These are phyloP conservation scores for Cordyceps farinosa DNA, from an alignment of 2,329 filamentous ascomycete species.

Conservation along the genomic window DNA sequence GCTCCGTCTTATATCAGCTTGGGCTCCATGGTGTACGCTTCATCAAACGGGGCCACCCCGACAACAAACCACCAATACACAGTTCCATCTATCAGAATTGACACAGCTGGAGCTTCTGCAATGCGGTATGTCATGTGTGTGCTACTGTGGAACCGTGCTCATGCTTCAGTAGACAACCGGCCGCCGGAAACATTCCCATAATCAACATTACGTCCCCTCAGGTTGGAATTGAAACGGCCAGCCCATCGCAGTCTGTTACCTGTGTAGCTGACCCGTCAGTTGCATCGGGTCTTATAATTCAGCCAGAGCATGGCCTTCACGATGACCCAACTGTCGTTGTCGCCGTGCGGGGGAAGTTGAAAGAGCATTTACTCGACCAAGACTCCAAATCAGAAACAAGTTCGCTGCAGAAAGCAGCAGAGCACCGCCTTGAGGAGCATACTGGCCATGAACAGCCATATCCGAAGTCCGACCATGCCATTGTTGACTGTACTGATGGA, in stretches of 20 bases:
- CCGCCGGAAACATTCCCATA: not conserved
- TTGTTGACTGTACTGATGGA: slow-evolving; percentile 4
- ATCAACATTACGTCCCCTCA: slow-evolving; percentile 14
- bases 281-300: slow-evolving; percentile 12
- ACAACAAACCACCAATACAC: not conserved
- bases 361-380: slow-evolving; percentile 8
- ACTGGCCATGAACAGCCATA: not conserved
- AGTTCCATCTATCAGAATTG: not conserved
- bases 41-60: not conserved
- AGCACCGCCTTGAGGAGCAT: not conserved
- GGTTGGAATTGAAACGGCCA: not conserved
- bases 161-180: not conserved
- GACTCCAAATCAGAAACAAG: not conserved
- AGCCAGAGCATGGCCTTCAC: slow-evolving; percentile 10
- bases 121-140: not conserved
- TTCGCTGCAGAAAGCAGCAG: not conserved
- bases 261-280: slow-evolving; percentile 7
- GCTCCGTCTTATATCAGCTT: not conserved
- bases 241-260: not conserved
- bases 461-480: not conserved
- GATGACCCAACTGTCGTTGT: slow-evolving; percentile 7
- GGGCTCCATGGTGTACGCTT: not conserved
- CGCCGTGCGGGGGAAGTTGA: not conserved
- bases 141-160: not conserved
- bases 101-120: not conserved